Evolutionary conservation across 139 green algal species (phyloP).

Genomic region (Marvania coccoides): DNA sequence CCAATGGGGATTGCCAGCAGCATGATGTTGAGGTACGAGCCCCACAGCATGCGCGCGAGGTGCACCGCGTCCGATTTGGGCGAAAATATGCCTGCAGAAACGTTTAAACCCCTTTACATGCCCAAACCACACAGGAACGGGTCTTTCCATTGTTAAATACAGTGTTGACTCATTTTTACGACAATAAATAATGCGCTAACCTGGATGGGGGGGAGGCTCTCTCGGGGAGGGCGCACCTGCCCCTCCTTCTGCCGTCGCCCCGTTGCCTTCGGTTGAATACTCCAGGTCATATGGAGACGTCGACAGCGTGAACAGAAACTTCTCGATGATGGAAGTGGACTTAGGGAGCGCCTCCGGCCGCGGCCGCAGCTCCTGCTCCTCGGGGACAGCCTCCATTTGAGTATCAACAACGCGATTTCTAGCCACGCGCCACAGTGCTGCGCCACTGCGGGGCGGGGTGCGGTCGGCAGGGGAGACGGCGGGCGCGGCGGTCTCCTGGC

Average conservation of each 20-base stretch:
- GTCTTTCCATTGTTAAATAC: no score
- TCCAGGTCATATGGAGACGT: no score
- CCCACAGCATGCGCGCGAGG: slow-evolving; percentile 37
- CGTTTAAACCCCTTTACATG: no score
- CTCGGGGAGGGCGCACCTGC: no score
- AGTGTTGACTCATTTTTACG: no score
- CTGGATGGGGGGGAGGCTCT: no score
- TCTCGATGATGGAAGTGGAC: not conserved
- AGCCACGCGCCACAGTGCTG: not conserved
- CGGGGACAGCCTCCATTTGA: no score
- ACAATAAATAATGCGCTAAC: no score
- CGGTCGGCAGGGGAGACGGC: not conserved
- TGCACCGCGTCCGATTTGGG: slow-evolving; percentile 20
- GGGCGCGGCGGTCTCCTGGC: no score
- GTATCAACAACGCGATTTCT: not conserved
- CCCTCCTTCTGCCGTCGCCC: no score
- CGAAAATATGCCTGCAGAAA: slow-evolving; percentile 24
- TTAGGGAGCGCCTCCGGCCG: not conserved
- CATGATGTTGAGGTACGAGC: slow-evolving; percentile 59
- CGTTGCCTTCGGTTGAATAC: no score
- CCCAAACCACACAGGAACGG: no score
- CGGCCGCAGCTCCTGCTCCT: not conserved
- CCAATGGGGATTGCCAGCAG: slow-evolving; percentile 62
- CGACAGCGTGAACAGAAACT: not conserved
- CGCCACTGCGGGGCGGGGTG: not conserved